Evolutionary conservation across 2,329 filamentous ascomycete genomes (phyloP).

Genomic region (Colletotrichum eleusines): DNA sequence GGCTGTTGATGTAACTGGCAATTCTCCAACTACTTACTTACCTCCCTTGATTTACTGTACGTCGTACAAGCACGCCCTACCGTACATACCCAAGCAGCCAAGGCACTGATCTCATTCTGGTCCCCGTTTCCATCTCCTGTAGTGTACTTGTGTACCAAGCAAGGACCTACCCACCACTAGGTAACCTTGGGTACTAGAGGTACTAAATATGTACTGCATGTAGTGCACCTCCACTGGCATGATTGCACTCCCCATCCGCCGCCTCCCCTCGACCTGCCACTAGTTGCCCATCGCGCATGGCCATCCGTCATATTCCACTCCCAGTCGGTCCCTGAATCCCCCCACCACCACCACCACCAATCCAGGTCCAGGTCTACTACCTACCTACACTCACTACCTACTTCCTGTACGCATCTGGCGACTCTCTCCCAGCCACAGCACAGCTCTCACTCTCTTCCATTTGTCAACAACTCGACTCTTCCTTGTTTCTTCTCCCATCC

Average conservation of each 20-base stretch:
- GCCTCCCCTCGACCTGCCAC: slow-evolving; percentile 8
- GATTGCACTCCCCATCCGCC: slow-evolving; percentile 23
- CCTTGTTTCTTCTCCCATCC: slow-evolving; percentile 4
- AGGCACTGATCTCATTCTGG: slow-evolving; percentile 35
- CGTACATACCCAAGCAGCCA: not conserved
- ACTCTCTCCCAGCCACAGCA: not conserved
- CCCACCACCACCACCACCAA: not conserved
- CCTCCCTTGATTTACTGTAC: not conserved
- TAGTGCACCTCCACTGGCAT: slow-evolving; percentile 29
- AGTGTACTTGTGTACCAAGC: too few species aligned
- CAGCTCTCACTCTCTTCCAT: not conserved
- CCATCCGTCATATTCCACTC: not conserved
- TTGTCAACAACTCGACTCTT: not conserved
- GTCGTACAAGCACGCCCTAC: too few species aligned
- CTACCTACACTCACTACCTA: too few species aligned
- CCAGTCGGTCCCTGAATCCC: not conserved
- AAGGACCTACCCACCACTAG: too few species aligned
- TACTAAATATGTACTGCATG: too few species aligned
- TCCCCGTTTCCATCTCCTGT: slow-evolving; percentile 15
- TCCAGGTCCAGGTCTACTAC: not conserved
- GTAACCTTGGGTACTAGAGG: too few species aligned
- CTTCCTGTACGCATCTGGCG: slow-evolving; percentile 1
- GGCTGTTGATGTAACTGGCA: slow-evolving; percentile 12
- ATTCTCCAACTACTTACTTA: not conserved
- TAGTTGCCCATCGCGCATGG: slow-evolving; percentile 4